phyloP scores from a whole-genome alignment of 495 filamentous ascomycete species.

The Chaetomium fimeti region DNA sequence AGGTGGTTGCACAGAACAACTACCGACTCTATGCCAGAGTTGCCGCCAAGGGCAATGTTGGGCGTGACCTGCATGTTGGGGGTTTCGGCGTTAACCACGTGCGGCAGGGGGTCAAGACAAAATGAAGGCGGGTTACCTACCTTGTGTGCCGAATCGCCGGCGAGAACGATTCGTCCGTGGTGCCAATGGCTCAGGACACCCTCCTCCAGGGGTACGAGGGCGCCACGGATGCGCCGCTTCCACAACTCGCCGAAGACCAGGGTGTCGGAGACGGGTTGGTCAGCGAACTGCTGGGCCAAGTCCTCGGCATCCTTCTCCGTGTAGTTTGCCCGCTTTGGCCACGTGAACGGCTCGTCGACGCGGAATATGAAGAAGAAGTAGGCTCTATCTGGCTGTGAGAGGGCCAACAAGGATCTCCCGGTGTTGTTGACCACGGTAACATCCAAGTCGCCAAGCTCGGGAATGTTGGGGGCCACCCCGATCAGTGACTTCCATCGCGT shows the following conservation, averaged over 20 bases:
- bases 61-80: not conserved
- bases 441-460: not conserved
- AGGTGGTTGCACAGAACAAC: not conserved
- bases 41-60: not conserved
- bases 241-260: conserved; percentile 39
- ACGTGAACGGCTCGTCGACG: conserved; percentile 32
- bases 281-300: conserved; percentile 18
- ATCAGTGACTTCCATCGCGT: not conserved
- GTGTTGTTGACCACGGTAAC: not conserved
- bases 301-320: conserved; percentile 33
- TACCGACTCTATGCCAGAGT: not conserved
- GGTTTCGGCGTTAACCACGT: too few species aligned
- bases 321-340: conserved; percentile 18
- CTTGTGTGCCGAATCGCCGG: conserved; percentile 22
- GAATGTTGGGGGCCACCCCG: not conserved
- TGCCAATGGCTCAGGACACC: conserved; percentile 36
- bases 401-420: not conserved
- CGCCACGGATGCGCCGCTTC: conserved; percentile 8
- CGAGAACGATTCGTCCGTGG: conserved; percentile 32
- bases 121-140: not conserved
- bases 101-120: too few species aligned
- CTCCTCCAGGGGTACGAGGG: conserved; percentile 36
- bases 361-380: conserved; percentile 26
- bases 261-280: conserved; percentile 29
- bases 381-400: not conserved